phyloP scores from a whole-genome alignment of 768 basidiomycete genomes.

The Pleurotus pulmonarius region DNA sequence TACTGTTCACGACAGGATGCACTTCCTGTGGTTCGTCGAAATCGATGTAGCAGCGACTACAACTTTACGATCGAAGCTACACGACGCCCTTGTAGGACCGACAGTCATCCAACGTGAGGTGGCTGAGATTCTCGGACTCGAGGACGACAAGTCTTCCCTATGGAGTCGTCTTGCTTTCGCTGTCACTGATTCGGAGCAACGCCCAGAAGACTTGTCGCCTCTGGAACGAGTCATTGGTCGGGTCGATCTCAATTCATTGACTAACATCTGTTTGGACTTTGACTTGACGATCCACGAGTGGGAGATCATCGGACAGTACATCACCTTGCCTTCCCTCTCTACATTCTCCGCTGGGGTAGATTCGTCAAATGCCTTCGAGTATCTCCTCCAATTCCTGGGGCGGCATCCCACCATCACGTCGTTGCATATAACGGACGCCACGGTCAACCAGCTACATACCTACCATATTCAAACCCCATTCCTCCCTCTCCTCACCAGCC shows the following conservation, averaged over 20 bases:
- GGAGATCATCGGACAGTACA: neutral
- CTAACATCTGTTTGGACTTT: neutral
- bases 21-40: neutral
- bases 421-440: conserved; percentile 11
- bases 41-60: too few species aligned
- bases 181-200: neutral
- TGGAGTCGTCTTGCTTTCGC: neutral
- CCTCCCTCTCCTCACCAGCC: conserved; percentile 15
- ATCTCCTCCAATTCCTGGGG: conserved; percentile 18
- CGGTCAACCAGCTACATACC: conserved; percentile 3
- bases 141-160: neutral
- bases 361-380: conserved; percentile 13
- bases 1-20: neutral
- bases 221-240: neutral
- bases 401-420: conserved; percentile 20
- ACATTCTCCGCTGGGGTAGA: conserved; percentile 13
- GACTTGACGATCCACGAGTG: neutral
- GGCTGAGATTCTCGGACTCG: too few species aligned
- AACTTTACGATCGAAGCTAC: too few species aligned
- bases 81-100: too few species aligned
- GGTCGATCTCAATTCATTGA: neutral
- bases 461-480: conserved; percentile 2
- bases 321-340: conserved; percentile 18
- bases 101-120: too few species aligned
- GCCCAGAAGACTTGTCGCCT: neutral